A percentile compares a stretch with the other conserved stretches of the same genome.
phyloP scores from a whole-genome alignment of 352 stramenopile species.

The Phytophthora ohioensis region DNA sequence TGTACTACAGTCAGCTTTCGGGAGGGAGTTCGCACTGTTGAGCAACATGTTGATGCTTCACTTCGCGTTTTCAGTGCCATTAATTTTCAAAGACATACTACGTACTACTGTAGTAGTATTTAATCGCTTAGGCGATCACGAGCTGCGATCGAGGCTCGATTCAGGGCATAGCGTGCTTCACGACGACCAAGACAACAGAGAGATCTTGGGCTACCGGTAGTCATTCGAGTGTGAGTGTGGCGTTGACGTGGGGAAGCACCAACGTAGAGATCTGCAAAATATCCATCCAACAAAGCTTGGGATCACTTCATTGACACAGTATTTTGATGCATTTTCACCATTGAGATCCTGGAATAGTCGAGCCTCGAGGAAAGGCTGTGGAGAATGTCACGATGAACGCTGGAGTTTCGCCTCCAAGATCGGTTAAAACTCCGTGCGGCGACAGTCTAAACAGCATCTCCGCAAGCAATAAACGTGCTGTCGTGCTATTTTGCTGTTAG shows the following conservation, averaged over 20 bases:
- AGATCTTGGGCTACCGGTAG: no score
- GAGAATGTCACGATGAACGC: neutral
- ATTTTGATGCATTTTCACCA: neutral
- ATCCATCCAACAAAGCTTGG: neutral
- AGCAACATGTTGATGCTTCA: no score
- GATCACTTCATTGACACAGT: neutral
- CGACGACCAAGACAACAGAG: neutral
- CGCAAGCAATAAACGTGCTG: neutral
- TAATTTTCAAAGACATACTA: no score
- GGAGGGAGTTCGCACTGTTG: no score
- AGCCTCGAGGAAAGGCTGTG: neutral
- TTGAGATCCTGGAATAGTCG: neutral
- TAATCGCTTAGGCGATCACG: no score
- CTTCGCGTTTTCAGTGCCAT: no score
- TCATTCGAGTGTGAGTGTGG: neutral
- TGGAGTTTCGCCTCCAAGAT: neutral
- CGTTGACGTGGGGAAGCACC: neutral
- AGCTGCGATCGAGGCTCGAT: no score
- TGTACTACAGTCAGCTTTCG: no score
- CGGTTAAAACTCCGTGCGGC: neutral
- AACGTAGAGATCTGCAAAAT: neutral
- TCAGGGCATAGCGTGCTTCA: no score
- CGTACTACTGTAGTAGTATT: no score
- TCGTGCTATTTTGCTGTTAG: constrained; percentile 4
- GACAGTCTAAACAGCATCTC: neutral